Base-by-base conservation (phyloP, 148 eudicot genomes). In the Chenopodium formosanum region DNA sequence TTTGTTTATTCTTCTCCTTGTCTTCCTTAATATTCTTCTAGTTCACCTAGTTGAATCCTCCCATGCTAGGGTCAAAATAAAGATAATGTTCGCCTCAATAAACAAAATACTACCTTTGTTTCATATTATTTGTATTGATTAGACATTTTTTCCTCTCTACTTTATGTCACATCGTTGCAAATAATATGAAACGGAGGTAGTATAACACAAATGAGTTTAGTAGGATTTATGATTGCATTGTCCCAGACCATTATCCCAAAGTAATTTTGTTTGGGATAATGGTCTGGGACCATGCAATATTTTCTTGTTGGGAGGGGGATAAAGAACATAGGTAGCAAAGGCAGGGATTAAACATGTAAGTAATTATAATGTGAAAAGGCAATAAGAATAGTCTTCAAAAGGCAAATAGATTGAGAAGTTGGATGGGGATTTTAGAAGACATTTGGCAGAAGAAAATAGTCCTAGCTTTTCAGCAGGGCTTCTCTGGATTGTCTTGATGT, bases 1-100 rank as follows among this genome's bases (percentile, higher is more conserved):
- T 94, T 86, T 80, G 89, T 73, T 83, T 76, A 46, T 73, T 9
- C 53, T 56, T 17, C 62, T 56, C 62, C 22, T 56, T 56, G 16
- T 56, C 17, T 19, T 56, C 17, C 62, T 17, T 17, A 12, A 56
- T 56, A 56, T 56, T 56, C 22, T 22, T 17, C 62, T 56, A 56
- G 62, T 17, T 56, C 19, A 56, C 6, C 17, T 56, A 14, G 20
- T 56, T 56, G 62, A 56, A 50, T 50, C 53, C 14, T 50, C 53
- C 53, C 53, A 50, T 50, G 5, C 20, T 19, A 56, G 62, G 62
- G 22, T 14, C 22, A 19, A 56, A 56, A 17, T 14, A 56, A 56
- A 17, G 16, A 56, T 17, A 56, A 56, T 56, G 22, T 3, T 56
- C 2, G 4, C 62, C 62, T 56, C 22, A 56, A 53, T 13, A 53